phyloP scores from a whole-genome alignment of 2,329 filamentous ascomycete genomes.

The Periglandula ipomoeae region DNA sequence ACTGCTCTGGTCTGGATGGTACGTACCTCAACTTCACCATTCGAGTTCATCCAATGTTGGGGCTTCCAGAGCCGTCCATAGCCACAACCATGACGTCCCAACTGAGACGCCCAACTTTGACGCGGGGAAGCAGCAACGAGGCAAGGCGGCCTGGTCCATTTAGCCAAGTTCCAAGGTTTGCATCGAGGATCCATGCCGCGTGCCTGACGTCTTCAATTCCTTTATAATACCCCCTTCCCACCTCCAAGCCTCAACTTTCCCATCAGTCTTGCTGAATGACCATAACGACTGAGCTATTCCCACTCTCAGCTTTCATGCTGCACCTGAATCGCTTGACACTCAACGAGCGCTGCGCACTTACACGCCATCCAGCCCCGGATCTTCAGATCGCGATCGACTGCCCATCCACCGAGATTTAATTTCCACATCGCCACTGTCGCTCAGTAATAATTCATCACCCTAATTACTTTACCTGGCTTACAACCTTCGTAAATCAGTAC shows the following conservation, averaged over 20 bases:
- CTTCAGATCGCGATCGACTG: neutral
- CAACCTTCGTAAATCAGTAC: neutral
- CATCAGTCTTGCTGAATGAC: neutral
- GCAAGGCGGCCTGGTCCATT: neutral
- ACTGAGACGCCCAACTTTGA: neutral
- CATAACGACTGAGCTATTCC: neutral
- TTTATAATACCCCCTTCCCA: neutral
- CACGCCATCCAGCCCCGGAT: neutral
- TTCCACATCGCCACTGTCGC: neutral
- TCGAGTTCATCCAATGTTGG: no score
- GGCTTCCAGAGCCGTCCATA: no score
- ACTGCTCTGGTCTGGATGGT: no score
- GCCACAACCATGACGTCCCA: neutral
- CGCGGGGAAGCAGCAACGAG: neutral
- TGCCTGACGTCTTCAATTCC: no score
- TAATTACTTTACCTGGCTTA: neutral
- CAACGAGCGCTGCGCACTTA: no score
- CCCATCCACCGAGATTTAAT: neutral
- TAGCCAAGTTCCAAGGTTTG: no score
- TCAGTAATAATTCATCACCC: neutral
- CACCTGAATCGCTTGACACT: neutral
- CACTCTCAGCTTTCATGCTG: neutral
- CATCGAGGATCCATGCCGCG: no score
- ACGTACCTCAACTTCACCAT: no score
- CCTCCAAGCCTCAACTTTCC: neutral